Evolutionary conservation across 208 protist genomes (phyloP).

Genomic region (Crithidia fasciculata): DNA sequence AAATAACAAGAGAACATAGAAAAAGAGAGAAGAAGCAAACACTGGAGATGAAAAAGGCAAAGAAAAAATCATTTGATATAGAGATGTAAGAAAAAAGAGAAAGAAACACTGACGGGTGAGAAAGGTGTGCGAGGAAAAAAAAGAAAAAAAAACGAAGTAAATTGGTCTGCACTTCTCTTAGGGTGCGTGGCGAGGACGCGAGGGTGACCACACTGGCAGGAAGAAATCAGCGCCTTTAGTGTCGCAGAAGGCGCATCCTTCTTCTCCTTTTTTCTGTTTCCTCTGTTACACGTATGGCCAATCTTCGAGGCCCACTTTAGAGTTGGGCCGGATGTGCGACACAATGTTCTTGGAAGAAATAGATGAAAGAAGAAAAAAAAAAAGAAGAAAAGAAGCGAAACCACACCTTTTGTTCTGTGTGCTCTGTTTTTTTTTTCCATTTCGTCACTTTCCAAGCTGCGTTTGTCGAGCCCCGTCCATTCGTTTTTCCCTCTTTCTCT

Average conservation of each 20-base stretch:
- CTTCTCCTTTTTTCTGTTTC: no score
- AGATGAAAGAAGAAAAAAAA: slow-evolving; percentile 8
- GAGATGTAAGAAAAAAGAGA: slow-evolving; percentile 11
- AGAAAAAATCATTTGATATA: slow-evolving; percentile 8
- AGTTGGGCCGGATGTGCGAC: no score
- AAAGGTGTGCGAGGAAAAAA: slow-evolving; percentile 23
- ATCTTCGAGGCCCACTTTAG: no score
- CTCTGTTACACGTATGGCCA: no score
- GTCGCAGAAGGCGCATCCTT: no score
- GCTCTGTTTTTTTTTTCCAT: background rate
- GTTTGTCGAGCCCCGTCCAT: no score
- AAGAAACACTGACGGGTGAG: slow-evolving; percentile 2
- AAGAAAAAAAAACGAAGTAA: slow-evolving; percentile 9
- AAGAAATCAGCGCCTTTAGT: no score
- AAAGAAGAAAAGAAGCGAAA: background rate
- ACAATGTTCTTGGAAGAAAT: background rate
- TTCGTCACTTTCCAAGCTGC: no score
- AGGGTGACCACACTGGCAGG: no score
- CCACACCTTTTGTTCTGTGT: background rate
- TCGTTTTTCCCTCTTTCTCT: no score
- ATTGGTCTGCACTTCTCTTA: background rate
- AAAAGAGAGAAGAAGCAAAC: slow-evolving; percentile 17
- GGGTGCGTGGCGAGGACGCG: no score
- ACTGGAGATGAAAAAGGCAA: slow-evolving; percentile 14
- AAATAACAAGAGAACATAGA: slow-evolving; percentile 9